phyloP scores from a whole-genome alignment of 495 filamentous ascomycete genomes.

The Mycothermus thermophilus region DNA sequence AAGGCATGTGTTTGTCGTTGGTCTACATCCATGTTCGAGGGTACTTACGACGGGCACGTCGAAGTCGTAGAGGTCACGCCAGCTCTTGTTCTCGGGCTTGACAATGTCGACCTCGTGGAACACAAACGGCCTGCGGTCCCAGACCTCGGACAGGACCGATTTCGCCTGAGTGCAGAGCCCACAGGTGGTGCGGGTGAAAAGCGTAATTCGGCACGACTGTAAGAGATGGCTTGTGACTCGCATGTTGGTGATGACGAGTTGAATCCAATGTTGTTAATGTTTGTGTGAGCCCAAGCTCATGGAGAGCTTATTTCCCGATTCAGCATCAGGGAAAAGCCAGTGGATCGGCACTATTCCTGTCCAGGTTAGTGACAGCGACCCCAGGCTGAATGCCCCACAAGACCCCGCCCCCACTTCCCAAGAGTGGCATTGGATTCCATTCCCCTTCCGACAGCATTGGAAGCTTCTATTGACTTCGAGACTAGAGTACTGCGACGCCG shows the following conservation, averaged over 20 bases:
- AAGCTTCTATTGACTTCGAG: constrained; percentile 12
- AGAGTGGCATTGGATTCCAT: neutral
- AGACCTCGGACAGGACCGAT: constrained; percentile 51
- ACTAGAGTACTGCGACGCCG: too few species aligned
- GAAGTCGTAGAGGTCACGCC: constrained; percentile 78
- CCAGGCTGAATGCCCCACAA: neutral
- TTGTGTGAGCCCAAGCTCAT: too few species aligned
- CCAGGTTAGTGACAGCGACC: constrained; percentile 1
- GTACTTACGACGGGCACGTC: constrained; percentile 73
- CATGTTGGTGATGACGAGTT: constrained; percentile 17
- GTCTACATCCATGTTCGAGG: too few species aligned
- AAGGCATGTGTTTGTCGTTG: too few species aligned
- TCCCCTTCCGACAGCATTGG: neutral
- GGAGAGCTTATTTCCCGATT: too few species aligned
- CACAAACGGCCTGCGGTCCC: constrained; percentile 53
- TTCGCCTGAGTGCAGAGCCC: constrained; percentile 68
- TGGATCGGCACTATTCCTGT: neutral
- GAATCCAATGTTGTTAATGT: neutral
- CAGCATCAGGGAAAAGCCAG: too few species aligned
- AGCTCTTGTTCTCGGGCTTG: constrained; percentile 44
- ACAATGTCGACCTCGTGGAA: constrained; percentile 75
- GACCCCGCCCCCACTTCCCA: constrained; percentile 8
- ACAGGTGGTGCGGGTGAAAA: constrained; percentile 72
- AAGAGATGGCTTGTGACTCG: constrained; percentile 28
- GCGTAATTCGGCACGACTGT: constrained; percentile 54